Conservation (phyloP, 2,329 filamentous ascomycete genomes). For the Coniella vitis region DNA sequence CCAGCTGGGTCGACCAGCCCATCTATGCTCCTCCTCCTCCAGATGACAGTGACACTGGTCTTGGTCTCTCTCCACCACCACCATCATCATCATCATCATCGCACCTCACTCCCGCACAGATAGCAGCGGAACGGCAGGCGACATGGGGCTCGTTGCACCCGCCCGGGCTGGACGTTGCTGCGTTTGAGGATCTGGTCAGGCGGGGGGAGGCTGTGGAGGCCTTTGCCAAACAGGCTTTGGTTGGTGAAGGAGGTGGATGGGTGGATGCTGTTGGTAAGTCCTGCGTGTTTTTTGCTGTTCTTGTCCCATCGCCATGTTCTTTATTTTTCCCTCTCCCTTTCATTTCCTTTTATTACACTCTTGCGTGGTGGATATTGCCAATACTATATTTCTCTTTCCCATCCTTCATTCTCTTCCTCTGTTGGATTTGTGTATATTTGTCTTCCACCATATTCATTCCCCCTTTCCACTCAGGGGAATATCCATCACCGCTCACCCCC, state of each 20-base stretch:
- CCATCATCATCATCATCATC: neutral
- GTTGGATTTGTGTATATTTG: too few relatives aligned
- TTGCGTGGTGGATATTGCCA: too few relatives aligned
- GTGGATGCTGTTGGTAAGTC: neutral
- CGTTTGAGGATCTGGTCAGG: neutral
- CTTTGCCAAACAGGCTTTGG: neutral
- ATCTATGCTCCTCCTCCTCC: too few relatives aligned
- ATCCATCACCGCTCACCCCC: too few relatives aligned
- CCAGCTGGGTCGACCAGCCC: constrained; percentile 7
- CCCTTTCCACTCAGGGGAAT: too few relatives aligned
- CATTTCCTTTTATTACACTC: too few relatives aligned
- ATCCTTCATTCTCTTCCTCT: too few relatives aligned
- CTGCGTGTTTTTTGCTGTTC: neutral
- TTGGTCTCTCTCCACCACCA: neutral
- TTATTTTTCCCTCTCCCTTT: neutral
- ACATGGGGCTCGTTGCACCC: neutral
- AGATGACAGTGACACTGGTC: too few relatives aligned
- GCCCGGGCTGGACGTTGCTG: constrained; percentile 3
- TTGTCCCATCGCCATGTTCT: too few relatives aligned
- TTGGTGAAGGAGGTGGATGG: neutral
- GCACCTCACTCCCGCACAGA: neutral
- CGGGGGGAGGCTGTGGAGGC: neutral
- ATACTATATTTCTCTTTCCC: too few relatives aligned
- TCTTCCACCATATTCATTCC: too few relatives aligned
- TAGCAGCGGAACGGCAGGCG: neutral